Evolutionary conservation across 2,329 filamentous ascomycete species (phyloP).

Genomic region (Talaromyces sp.): DNA sequence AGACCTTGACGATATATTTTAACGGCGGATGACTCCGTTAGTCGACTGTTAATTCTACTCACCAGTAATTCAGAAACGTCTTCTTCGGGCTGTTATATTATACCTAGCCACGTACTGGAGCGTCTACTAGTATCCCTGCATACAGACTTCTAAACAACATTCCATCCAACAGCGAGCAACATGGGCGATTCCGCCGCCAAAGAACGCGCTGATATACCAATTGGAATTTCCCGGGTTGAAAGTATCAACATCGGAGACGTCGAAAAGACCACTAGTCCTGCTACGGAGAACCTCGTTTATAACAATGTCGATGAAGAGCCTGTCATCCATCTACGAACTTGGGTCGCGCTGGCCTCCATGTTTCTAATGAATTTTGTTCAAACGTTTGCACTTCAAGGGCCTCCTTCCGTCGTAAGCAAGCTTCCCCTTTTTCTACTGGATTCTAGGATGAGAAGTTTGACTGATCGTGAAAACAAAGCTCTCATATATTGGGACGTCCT

Average conservation of each 20-base stretch:
- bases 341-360: conserved; percentile 3
- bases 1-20: background rate
- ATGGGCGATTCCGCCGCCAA: background rate
- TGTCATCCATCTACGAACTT: conserved; percentile 3
- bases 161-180: conserved; percentile 1
- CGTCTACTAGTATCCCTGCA: background rate
- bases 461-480: background rate
- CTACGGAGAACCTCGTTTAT: background rate
- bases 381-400: conserved; percentile 6
- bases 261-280: conserved; percentile 8
- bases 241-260: conserved; percentile 5
- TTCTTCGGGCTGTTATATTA: background rate
- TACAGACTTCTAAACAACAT: too few relatives aligned
- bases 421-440: background rate
- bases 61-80: background rate
- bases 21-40: background rate
- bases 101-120: background rate
- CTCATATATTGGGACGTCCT: background rate
- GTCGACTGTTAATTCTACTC: background rate
- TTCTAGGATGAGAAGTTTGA: background rate
- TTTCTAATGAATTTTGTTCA: conserved; percentile 11
- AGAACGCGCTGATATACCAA: background rate
- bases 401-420: conserved; percentile 1
- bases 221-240: conserved; percentile 6
- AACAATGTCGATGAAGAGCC: conserved; percentile 2